A percentile compares a stretch with the other conserved stretches of the same genome.
Conservation (phyloP, 345 rosid species). For the Boechera divaricarpa region DNA sequence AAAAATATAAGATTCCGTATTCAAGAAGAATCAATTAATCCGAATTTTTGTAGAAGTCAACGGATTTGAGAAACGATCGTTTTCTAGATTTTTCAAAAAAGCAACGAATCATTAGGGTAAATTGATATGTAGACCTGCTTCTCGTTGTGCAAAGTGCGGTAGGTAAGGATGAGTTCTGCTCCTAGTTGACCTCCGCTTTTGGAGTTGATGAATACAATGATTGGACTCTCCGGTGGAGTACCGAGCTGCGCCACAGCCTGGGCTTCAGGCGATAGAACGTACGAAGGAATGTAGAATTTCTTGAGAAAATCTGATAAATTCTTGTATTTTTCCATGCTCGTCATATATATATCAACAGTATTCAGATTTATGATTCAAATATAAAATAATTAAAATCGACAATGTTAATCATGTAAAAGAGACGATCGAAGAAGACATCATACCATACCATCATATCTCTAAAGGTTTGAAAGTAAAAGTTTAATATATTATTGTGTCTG, state of each 20-base stretch:
- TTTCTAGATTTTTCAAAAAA: neutral
- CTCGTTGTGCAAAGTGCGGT: constrained; percentile 58
- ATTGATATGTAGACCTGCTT: constrained; percentile 54
- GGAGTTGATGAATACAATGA: constrained; percentile 82
- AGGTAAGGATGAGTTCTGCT: constrained; percentile 72
- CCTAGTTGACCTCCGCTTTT: constrained; percentile 94
- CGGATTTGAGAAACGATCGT: neutral
- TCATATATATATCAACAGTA: neutral
- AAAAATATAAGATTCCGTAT: neutral
- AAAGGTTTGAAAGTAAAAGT: neutral
- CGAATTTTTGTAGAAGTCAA: no score
- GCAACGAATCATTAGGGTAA: neutral
- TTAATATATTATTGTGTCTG: neutral
- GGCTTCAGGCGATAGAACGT: constrained; percentile 57
- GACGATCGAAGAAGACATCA: neutral
- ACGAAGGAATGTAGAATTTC: constrained; percentile 62
- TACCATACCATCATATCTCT: constrained; percentile 29
- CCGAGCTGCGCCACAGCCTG: constrained; percentile 28
- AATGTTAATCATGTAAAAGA: neutral
- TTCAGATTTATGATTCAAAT: neutral
- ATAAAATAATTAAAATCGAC: neutral
- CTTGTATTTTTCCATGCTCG: constrained; percentile 45
- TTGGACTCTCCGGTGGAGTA: constrained; percentile 63
- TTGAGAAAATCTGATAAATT: constrained; percentile 41
- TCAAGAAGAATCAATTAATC: neutral